Conservation (phyloP, 441 rosid genomes). For the Gossypium gossypioides region DNA sequence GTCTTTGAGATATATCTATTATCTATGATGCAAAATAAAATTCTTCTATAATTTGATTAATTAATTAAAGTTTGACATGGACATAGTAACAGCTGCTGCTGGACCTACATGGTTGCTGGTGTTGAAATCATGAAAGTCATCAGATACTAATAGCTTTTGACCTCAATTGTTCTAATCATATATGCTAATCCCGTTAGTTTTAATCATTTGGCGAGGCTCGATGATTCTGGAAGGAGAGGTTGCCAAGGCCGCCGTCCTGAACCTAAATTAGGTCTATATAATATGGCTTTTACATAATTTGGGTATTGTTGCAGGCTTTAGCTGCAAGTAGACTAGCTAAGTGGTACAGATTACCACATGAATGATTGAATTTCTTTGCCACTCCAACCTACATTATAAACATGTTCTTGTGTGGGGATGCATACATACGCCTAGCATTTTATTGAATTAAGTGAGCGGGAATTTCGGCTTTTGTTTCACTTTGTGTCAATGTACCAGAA, state of each 20-base stretch:
- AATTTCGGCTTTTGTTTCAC: not conserved
- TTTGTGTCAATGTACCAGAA: not conserved
- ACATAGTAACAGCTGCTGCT: slow-evolving; percentile 20
- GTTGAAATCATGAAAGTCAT: slow-evolving; percentile 9
- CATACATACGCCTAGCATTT: not conserved
- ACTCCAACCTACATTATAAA: not conserved
- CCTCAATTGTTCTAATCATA: slow-evolving; percentile 16
- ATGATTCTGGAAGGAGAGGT: slow-evolving; percentile 15
- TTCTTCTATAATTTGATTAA: not conserved
- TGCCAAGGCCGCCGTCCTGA: not conserved
- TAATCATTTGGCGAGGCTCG: slow-evolving; percentile 25
- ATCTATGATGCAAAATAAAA: too few species aligned
- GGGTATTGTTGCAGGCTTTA: not conserved
- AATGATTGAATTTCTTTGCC: not conserved
- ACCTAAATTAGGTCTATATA: too few species aligned
- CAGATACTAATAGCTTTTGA: slow-evolving; percentile 24
- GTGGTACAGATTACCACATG: not conserved
- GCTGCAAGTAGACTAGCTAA: not conserved
- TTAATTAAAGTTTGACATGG: slow-evolving; percentile 17
- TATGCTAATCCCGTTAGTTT: not conserved
- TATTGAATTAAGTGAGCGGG: not conserved
- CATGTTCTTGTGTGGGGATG: not conserved
- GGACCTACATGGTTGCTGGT: slow-evolving; percentile 6
- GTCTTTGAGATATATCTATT: not conserved
- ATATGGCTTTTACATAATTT: too few species aligned